Evolutionary conservation across 2,329 filamentous ascomycete species (phyloP).

Genomic region (Aulographum hederae): DNA sequence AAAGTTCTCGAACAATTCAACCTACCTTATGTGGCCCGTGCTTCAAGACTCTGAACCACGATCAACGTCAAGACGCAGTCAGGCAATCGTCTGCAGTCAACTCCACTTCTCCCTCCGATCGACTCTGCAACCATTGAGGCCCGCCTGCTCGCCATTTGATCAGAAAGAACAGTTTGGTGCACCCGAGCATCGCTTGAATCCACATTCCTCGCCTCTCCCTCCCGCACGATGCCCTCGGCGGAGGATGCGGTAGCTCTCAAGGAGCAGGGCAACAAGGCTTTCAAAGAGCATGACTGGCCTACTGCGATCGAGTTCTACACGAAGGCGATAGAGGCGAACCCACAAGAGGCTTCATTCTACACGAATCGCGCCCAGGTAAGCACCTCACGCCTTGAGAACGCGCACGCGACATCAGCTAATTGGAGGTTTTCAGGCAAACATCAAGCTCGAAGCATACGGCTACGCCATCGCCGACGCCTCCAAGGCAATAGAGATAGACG

Average conservation of each 20-base stretch:
- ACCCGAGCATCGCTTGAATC: no score
- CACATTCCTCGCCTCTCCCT: no score
- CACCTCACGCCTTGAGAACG: slow-evolving; percentile 5
- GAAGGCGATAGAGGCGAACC: slow-evolving; percentile 70
- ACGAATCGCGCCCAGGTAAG: slow-evolving; percentile 86
- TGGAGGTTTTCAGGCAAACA: slow-evolving; percentile 47
- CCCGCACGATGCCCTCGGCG: slow-evolving; percentile 1
- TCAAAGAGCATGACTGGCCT: slow-evolving; percentile 72
- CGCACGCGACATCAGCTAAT: not conserved
- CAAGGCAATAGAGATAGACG: slow-evolving; percentile 78
- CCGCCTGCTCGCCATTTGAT: no score
- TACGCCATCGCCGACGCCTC: slow-evolving; percentile 83
- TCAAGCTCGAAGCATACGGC: slow-evolving; percentile 89
- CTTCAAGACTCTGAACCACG: no score
- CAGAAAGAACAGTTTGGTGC: no score
- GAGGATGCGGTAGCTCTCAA: slow-evolving; percentile 72
- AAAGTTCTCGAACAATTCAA: no score
- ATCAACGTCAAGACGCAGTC: no score
- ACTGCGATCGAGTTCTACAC: slow-evolving; percentile 68
- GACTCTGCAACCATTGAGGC: no score
- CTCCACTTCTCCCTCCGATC: no score
- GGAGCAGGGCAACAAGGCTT: slow-evolving; percentile 87
- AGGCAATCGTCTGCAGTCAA: no score
- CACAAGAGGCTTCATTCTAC: slow-evolving; percentile 74
- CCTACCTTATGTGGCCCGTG: no score